phyloP scores from a whole-genome alignment of 1,284 basidiomycete genomes.

The Schizophyllum amplum region DNA sequence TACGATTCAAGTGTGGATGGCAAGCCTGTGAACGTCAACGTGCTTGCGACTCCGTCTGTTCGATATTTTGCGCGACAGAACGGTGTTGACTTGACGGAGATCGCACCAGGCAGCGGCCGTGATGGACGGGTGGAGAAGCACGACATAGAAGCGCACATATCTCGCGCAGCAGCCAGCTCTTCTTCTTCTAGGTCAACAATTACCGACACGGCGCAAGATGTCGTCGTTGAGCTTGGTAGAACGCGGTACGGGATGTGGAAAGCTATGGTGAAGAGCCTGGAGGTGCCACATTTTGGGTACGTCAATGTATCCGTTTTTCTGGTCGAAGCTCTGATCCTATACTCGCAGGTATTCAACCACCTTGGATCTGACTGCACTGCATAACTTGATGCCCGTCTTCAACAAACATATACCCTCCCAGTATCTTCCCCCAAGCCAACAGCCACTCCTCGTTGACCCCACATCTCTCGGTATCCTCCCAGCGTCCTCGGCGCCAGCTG shows the following conservation, averaged over 20 bases:
- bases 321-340: no score
- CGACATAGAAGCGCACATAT: conserved; percentile 62
- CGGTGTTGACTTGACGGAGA: conserved; percentile 48
- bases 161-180: conserved; percentile 14
- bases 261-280: conserved; percentile 75
- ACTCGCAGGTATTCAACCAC: conserved; percentile 64
- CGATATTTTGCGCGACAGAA: conserved; percentile 68
- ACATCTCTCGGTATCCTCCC: conserved; percentile 32
- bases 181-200: conserved; percentile 8
- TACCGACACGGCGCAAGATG: conserved; percentile 27
- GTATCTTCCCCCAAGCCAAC: conserved; percentile 37
- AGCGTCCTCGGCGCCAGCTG: conserved; percentile 18
- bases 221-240: conserved; percentile 65
- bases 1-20: conserved; percentile 16
- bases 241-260: conserved; percentile 84
- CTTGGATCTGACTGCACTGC: conserved; percentile 74
- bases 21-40: conserved; percentile 15
- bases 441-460: conserved; percentile 22
- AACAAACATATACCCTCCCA: conserved; percentile 64
- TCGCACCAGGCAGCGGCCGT: conserved; percentile 69
- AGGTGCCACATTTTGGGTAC: conserved; percentile 77
- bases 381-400: conserved; percentile 62
- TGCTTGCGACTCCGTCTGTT: conserved; percentile 72
- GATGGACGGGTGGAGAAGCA: conserved; percentile 69
- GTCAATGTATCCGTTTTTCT: conserved; percentile 15